Conservation (phyloP, 2,329 filamentous ascomycete genomes). For the Leptographium flavum region DNA sequence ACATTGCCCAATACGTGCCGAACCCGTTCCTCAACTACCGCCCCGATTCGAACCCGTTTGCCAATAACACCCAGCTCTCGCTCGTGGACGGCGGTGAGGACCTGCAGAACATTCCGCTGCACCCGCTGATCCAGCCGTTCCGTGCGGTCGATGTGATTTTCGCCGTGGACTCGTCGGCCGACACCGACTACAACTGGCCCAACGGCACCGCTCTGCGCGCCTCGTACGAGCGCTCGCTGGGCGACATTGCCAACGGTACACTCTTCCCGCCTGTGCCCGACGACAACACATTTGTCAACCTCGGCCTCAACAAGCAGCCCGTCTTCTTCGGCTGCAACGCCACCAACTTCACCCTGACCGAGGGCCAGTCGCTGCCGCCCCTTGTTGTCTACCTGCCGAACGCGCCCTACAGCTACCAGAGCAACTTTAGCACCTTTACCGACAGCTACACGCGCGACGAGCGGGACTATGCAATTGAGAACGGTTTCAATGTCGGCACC, state of each 20-base stretch:
- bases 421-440: conserved; percentile 70
- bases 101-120: conserved; percentile 36
- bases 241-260: conserved; percentile 33
- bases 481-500: conserved; percentile 75
- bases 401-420: conserved; percentile 59
- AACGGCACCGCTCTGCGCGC: conserved; percentile 44
- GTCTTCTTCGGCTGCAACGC: conserved; percentile 49
- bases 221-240: conserved; percentile 39
- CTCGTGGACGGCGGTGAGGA: conserved; percentile 36
- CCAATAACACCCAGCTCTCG: conserved; percentile 22
- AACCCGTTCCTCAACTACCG: conserved; percentile 48
- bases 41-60: conserved; percentile 20
- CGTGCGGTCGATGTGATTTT: conserved; percentile 48
- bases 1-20: conserved; percentile 36
- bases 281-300: conserved; percentile 38
- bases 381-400: conserved; percentile 61
- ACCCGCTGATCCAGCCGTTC: conserved; percentile 32
- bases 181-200: conserved; percentile 43
- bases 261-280: conserved; percentile 45
- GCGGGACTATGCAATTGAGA: conserved; percentile 69
- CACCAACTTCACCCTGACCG: conserved; percentile 17
- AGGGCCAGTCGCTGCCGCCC: conserved; percentile 13
- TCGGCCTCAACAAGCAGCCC: conserved; percentile 43
- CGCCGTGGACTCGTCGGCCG: conserved; percentile 49
- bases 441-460: conserved; percentile 46